Evolutionary conservation across 805 yeast species (phyloP).

Genomic region (Kregervanrija delftensis): DNA sequence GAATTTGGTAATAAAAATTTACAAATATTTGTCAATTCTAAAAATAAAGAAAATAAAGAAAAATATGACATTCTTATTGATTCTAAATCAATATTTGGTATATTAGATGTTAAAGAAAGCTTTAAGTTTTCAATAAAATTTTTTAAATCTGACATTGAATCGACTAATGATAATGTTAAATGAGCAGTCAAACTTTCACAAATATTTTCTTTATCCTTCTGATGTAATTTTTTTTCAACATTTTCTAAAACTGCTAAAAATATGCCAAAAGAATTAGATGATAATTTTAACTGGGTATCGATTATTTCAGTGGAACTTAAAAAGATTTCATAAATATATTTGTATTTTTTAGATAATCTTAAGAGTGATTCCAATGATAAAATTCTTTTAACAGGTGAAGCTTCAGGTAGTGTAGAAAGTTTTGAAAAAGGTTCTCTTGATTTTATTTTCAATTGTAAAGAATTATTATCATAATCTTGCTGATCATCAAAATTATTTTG

Average conservation of each 20-base stretch:
- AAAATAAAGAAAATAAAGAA: constrained; percentile 21
- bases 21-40: constrained; percentile 22
- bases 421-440: constrained; percentile 5
- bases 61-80: constrained; percentile 21
- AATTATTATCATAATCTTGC: not conserved
- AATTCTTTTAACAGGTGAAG: not conserved
- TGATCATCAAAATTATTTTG: no score
- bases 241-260: constrained; percentile 15
- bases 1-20: constrained; percentile 19
- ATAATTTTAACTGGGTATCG: constrained; percentile 10
- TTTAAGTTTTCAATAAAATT: constrained; percentile 13
- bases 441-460: constrained; percentile 2
- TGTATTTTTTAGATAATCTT: constrained; percentile 17
- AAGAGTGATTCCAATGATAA: constrained; percentile 12
- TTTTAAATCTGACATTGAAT: constrained; percentile 19
- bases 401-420: constrained; percentile 7
- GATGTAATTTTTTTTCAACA: constrained; percentile 12
- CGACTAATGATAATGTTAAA: constrained; percentile 13
- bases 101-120: constrained; percentile 6
- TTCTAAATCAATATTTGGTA: constrained; percentile 8
- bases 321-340: constrained; percentile 18
- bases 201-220: constrained; percentile 9
- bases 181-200: constrained; percentile 11
- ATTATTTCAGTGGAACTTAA: constrained; percentile 10
- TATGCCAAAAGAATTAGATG: constrained; percentile 11